Base-by-base conservation (phyloP, 768 basidiomycete genomes). In the Lactarius tabidus region DNA sequence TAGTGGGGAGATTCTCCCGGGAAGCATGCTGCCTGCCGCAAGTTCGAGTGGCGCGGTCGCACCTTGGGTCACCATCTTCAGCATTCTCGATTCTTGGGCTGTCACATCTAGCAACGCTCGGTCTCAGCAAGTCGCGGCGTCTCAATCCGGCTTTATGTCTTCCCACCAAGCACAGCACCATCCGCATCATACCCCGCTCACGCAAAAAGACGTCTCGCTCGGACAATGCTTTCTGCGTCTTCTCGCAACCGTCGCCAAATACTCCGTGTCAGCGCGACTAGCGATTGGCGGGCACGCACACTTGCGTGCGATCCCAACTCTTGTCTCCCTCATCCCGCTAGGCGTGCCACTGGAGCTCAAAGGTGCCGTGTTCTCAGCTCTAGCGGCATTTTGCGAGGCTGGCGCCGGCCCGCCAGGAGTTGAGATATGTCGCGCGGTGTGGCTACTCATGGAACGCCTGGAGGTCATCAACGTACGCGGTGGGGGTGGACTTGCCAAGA, bases 331-430 rank as follows among this genome's bases (percentile, higher is more conserved):
- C 36, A 83, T 94, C 57, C 89, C 90, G 2, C 80, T 91, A 1
- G 82, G 87, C 14, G 82, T 95, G n/a, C 91, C 93, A 1, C 80
- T 95, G n/a, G 92, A 95, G 70, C 80, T 96, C 57, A 96, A 96
- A 69, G 94, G 92, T 6, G 85, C 90, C 0, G 77, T 95, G 4
- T 91, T 95, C 67, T 85, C 91, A 48, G 85, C 91, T 0, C 78
- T 95, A 9, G 83, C 90, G 7, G 86, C 92, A 1, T 95, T 96
- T 76, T 91, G 91, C 66, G 82, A 85, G 60, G 88, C 92, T 8
- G 92, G 91, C 10, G 91, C 88, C 0, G 89, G 91, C 1, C 71
- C 75, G 14, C 77, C 82, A 0, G 92, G 90, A 7, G 84, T 89
- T 15, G 91, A 95, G 71, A 84, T 94, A 43, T 92, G 91, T 74